Evolutionary conservation across 129 eudicot genomes (phyloP).

Genomic region (carrot (Daucus carota)): DNA sequence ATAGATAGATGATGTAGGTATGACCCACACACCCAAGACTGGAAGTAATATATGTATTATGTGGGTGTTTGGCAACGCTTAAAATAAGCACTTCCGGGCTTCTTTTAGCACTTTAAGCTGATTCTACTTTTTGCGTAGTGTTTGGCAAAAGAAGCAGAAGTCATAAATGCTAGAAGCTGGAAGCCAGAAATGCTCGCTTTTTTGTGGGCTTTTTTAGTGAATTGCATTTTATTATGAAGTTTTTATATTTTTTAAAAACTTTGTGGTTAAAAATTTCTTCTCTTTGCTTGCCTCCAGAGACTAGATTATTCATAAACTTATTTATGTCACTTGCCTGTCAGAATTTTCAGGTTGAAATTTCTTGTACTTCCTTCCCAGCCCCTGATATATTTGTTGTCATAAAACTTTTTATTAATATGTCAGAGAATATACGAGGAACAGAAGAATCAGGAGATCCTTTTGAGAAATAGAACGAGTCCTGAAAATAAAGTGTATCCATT

Average conservation of each 20-base stretch:
- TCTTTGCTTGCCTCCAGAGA: neutral
- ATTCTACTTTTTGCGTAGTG: no score
- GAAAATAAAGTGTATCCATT: slow-evolving; percentile 56
- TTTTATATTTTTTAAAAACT: no score
- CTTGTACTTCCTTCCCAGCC: neutral
- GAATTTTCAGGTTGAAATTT: neutral
- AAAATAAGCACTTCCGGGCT: no score
- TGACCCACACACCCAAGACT: no score
- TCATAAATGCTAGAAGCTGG: no score
- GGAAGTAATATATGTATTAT: neutral
- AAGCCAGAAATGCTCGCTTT: no score
- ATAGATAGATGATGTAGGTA: neutral
- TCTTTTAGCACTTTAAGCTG: no score
- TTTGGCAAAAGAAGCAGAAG: no score
- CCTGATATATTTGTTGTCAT: neutral
- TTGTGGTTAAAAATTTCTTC: no score
- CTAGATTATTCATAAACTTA: neutral
- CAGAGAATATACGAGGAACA: slow-evolving; percentile 63
- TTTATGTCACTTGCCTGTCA: neutral
- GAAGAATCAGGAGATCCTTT: slow-evolving; percentile 32
- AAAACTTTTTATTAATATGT: slow-evolving; percentile 6
- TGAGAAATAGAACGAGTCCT: slow-evolving; percentile 36
- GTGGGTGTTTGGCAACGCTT: no score
- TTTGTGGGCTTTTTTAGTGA: no score
- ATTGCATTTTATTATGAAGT: no score